phyloP scores from a whole-genome alignment of 495 filamentous ascomycete species.

The Penicillium parvum region DNA sequence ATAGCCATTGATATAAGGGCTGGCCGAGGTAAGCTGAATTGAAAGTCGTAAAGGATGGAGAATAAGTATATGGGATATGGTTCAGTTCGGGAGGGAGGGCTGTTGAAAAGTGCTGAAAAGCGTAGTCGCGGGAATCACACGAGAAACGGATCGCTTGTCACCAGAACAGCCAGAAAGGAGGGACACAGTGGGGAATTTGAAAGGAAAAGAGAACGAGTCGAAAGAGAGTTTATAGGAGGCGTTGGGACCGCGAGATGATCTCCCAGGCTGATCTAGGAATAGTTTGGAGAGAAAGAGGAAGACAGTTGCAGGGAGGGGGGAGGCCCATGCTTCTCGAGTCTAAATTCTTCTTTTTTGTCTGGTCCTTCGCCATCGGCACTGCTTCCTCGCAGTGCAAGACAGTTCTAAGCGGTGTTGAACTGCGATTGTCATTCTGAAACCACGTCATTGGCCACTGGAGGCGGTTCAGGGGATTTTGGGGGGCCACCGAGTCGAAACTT shows the following conservation, averaged over 20 bases:
- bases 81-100: too few species aligned
- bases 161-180: background rate
- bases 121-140: background rate
- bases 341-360: background rate
- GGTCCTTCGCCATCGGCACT: constrained; percentile 7
- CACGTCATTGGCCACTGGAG: constrained; percentile 19
- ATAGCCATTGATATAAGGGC: constrained; percentile 8
- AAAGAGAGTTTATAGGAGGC: constrained; percentile 2
- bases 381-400: background rate
- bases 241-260: background rate
- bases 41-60: background rate
- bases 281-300: constrained; percentile 5
- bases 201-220: background rate
- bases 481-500: background rate
- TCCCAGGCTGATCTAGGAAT: constrained; percentile 5
- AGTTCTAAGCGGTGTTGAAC: constrained; percentile 11
- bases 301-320: background rate
- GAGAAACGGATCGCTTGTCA: background rate
- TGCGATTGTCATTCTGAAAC: constrained; percentile 6
- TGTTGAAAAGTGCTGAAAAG: background rate
- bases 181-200: background rate
- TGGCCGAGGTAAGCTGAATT: background rate
- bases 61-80: background rate
- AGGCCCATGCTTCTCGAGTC: background rate
- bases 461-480: constrained; percentile 7